Base-by-base conservation (phyloP, 2,329 filamentous ascomycete genomes). In the Diplodia intermedia region DNA sequence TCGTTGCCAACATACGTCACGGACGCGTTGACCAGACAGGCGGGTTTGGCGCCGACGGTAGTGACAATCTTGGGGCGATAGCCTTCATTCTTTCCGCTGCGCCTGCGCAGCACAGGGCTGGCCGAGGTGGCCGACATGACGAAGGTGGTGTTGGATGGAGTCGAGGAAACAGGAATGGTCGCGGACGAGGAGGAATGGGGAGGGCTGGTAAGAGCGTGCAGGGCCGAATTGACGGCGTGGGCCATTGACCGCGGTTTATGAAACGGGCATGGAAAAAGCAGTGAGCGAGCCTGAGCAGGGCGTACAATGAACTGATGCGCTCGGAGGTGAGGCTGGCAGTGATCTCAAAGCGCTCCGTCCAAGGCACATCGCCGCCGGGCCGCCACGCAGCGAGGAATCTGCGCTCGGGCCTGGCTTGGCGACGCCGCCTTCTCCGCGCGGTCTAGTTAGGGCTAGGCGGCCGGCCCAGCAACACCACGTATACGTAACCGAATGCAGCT, bases 1-100 rank as follows among this genome's bases (percentile, higher is more conserved):
- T 98, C 95, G 81, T 97, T 95, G 69, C 94, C 94, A 75, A 95
- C 97, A 79, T 97, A 97, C n/a, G 95, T 99, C 69, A 98, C 94
- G 0, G 95, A 98, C 65, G 95, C 95, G 83, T 99, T 99, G 72
- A 99, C 94, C 61, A 99, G 86, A 77, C 94, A 98, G 43, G 95
- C 94, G 47, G 95, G 95, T 72, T 94, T 88, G 80, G 84, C 82
- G 68, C 83, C 83, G 62, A 85, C 80, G 12, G 83, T 85, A 40
- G 82, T 83, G 71, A 85, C 94, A 70, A 97, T 91, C 77, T 90
- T 91, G 43, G 94, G 94, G 61, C 91, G 90, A 80, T 97, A 96
- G 71, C 89, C 89, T 76, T 96, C 93, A 67, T 85, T 84, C 69
- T 85, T 85, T 23, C 85, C 83, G 69, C 75, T 77, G 56, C 80